Base-by-base conservation (phyloP, 2,329 filamentous ascomycete genomes). In the Aspergillus ochraceoroseus region DNA sequence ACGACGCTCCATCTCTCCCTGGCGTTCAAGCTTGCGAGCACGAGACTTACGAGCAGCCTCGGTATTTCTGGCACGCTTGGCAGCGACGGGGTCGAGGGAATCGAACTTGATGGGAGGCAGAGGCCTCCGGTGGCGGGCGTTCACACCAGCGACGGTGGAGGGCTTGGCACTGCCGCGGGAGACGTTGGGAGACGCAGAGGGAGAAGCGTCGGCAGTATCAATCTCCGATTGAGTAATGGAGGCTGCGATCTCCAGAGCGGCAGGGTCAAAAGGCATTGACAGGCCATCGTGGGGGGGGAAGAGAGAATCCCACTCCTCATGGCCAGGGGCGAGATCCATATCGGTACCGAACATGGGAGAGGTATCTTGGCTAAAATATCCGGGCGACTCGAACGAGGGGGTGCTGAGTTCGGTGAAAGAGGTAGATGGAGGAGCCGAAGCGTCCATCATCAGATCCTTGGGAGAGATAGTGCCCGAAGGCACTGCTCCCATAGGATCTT, bases 51-150 rank as follows among this genome's bases (percentile, higher is more conserved):
- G 87, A 56, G 90, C 90, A 12, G 90, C 90, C 63, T 94, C 77
- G 6, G 88, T 94, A 65, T 95, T 96, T 53, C 88, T 84, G 35
- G 88, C 89, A 63, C 90, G 85, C 80, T 95, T 95, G 74, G 89
- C 78, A 13, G 87, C 87, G n/a, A 84, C 64, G 7, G 76, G 77
- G 57, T 95, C 89, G 28, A 55, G 69, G 1, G 81, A 77, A 53
- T 95, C 86, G 25, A 88, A 77, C 46, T 83, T 70, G 61, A 95
- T 89, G 5, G 83, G 82, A 48, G 85, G 82, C 40, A 94, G 72
- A 48, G 84, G 82, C 74, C 89, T 90, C 59, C 86, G 84, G 62
- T 85, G 82, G 52, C 85, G 83, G 55, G 83, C 70, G 58, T 69
- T 77, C 40, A 94, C 80, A 46, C 86, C 86, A 51, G 82, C 73